phyloP scores from a whole-genome alignment of 306 rosid genomes.

The Dryas octopetala region DNA sequence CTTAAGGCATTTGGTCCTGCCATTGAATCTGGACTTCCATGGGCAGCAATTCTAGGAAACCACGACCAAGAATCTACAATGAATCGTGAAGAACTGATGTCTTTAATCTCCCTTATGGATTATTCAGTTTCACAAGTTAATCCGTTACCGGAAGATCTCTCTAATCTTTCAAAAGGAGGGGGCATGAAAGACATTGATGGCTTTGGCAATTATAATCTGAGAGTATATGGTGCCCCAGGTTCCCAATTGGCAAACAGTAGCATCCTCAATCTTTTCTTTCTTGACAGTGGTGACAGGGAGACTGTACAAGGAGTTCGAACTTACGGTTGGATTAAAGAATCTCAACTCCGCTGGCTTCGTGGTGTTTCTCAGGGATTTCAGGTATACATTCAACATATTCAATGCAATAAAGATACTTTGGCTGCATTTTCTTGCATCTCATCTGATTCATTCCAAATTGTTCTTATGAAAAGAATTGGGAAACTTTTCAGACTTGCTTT shows the following conservation, averaged over 20 bases:
- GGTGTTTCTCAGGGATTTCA: constrained; percentile 50
- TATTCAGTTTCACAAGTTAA: constrained; percentile 74
- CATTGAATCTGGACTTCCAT: constrained; percentile 76
- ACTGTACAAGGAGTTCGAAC: constrained; percentile 67
- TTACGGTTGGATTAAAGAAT: constrained; percentile 84
- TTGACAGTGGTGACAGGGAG: constrained; percentile 83
- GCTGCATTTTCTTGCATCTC: neutral
- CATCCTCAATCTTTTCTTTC: constrained; percentile 78
- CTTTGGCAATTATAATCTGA: constrained; percentile 75
- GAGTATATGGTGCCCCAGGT: constrained; percentile 76
- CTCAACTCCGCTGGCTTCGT: constrained; percentile 82
- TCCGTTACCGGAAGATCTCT: constrained; percentile 40
- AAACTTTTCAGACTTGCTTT: neutral
- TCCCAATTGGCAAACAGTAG: constrained; percentile 72
- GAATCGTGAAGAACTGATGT: constrained; percentile 79
- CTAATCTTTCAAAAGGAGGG: constrained; percentile 30
- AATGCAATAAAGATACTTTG: neutral
- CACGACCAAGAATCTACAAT: constrained; percentile 93
- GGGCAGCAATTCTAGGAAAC: constrained; percentile 95
- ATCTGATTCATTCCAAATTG: neutral
- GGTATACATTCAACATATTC: constrained; percentile 43
- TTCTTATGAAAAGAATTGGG: neutral
- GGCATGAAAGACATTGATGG: constrained; percentile 55
- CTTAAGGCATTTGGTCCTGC: constrained; percentile 79
- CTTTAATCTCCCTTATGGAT: constrained; percentile 81